These are phyloP conservation scores for Metarhizium brunneum DNA, from an alignment of 2,329 filamentous ascomycete genomes.

Conservation along the genomic window DNA sequence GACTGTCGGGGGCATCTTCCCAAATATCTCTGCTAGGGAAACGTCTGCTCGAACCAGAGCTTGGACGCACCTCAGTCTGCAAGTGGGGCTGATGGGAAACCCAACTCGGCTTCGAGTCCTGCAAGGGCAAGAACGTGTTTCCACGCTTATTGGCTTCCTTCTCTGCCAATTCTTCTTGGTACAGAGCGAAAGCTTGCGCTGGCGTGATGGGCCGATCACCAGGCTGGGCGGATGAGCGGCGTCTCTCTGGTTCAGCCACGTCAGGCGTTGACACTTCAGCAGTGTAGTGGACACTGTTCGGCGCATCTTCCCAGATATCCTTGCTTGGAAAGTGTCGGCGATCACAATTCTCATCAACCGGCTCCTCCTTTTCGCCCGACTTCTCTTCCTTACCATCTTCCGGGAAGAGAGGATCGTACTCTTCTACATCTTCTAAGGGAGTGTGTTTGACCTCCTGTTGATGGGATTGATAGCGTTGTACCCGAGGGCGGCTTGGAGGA, in stretches of 20 bases:
- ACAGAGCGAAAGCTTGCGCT: constrained; percentile 56
- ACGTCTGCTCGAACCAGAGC: constrained; percentile 50
- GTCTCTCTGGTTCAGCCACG: constrained; percentile 30
- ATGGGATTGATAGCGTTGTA: constrained; percentile 46
- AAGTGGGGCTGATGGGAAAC: constrained; percentile 39
- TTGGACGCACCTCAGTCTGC: constrained; percentile 35
- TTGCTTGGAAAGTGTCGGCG: constrained; percentile 79
- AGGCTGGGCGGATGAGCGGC: constrained; percentile 17
- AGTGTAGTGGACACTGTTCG: constrained; percentile 69
- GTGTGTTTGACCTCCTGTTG: constrained; percentile 49
- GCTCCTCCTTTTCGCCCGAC: constrained; percentile 14
- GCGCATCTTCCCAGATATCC: constrained; percentile 95
- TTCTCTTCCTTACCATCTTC: constrained; percentile 55
- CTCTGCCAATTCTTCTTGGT: constrained; percentile 57
- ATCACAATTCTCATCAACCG: constrained; percentile 37
- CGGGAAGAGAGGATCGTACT: constrained; percentile 91
- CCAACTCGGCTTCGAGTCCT: constrained; percentile 33
- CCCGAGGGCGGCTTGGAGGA: constrained; percentile 49
- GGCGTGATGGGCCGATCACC: constrained; percentile 41
- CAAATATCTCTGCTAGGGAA: constrained; percentile 92
- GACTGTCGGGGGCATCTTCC: constrained; percentile 86
- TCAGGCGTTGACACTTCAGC: constrained; percentile 78
- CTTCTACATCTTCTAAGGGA: constrained; percentile 77
- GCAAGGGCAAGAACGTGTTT: constrained; percentile 18
- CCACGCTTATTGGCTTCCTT: constrained; percentile 30